Evolutionary conservation across 352 stramenopile genomes (phyloP).

Genomic region (Pythium aristosporum): DNA sequence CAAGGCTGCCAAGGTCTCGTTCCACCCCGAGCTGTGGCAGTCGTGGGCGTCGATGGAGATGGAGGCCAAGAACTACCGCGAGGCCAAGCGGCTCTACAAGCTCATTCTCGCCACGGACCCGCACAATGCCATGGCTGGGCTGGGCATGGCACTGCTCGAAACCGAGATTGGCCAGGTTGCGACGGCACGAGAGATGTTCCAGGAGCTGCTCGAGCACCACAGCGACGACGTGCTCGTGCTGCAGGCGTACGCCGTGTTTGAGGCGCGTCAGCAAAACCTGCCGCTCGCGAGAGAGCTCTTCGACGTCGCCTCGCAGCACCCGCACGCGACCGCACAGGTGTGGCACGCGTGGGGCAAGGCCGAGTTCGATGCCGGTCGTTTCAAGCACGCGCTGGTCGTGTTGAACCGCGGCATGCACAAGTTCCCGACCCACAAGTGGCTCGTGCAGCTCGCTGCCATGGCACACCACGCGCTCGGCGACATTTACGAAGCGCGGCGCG

Average conservation of each 20-base stretch:
- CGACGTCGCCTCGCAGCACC: conserved; percentile 42
- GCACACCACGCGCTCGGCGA: conserved; percentile 79
- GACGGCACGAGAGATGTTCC: conserved; percentile 59
- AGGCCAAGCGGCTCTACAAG: conserved; percentile 80
- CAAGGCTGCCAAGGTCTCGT: conserved; percentile 74
- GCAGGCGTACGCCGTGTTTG: conserved; percentile 74
- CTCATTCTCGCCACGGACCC: conserved; percentile 81
- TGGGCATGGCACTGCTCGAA: conserved; percentile 74
- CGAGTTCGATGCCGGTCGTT: conserved; percentile 75
- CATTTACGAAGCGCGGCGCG: conserved; percentile 65
- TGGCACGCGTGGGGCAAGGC: conserved; percentile 87
- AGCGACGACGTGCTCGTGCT: conserved; percentile 69
- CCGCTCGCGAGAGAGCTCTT: conserved; percentile 68
- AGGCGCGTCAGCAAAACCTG: conserved; percentile 71
- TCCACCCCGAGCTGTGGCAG: conserved; percentile 73
- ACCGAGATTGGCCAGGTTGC: conserved; percentile 52
- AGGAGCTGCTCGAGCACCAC: conserved; percentile 50
- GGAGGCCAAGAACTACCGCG: conserved; percentile 66
- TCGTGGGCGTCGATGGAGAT: conserved; percentile 87
- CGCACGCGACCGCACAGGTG: conserved; percentile 64
- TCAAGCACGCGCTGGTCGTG: conserved; percentile 72
- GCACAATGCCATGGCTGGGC: conserved; percentile 59
- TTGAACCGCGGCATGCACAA: conserved; percentile 54
- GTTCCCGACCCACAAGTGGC: conserved; percentile 83
- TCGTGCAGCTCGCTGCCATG: conserved; percentile 77